These are phyloP conservation scores for Chrysoporthe austroafricana DNA, from an alignment of 2,329 filamentous ascomycete species.

Conservation along the genomic window DNA sequence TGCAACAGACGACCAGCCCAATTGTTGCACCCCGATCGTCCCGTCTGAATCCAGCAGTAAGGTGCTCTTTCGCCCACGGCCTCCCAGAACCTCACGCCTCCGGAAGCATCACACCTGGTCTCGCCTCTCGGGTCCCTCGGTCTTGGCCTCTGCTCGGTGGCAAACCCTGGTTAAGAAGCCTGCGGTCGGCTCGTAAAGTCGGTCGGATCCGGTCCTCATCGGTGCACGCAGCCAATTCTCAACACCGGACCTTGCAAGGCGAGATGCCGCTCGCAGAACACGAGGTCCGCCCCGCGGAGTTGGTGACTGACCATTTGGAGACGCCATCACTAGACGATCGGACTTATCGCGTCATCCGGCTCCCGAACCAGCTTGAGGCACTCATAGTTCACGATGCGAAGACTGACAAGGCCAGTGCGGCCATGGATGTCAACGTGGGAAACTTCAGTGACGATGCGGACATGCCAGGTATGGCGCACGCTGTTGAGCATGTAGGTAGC, in stretches of 20 bases:
- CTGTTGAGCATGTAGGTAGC: slow-evolving; percentile 77
- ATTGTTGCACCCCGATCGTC: slow-evolving; percentile 2
- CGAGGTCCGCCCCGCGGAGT: slow-evolving; percentile 40
- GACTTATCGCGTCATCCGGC: slow-evolving; percentile 81
- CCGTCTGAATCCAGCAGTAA: slow-evolving; percentile 7
- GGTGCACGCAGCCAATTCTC: slow-evolving; percentile 14
- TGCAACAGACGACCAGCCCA: slow-evolving; percentile 17
- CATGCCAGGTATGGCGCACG: slow-evolving; percentile 94
- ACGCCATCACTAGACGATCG: slow-evolving; percentile 85
- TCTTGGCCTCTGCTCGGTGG: slow-evolving; percentile 7
- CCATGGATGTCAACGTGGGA: slow-evolving; percentile 93
- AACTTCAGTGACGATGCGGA: slow-evolving; percentile 91
- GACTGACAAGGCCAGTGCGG: slow-evolving; percentile 95
- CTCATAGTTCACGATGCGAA: slow-evolving; percentile 91
- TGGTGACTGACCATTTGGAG: slow-evolving; percentile 73
- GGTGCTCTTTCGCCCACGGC: neutral
- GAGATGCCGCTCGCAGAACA: slow-evolving; percentile 38
- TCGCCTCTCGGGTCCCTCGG: slow-evolving; percentile 5
- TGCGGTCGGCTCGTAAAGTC: neutral
- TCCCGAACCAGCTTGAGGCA: slow-evolving; percentile 87
- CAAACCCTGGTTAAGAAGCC: neutral
- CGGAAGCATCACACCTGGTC: slow-evolving; percentile 4
- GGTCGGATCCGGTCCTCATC: slow-evolving; percentile 11
- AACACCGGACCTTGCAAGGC: slow-evolving; percentile 34
- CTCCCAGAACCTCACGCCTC: slow-evolving; percentile 1